Evolutionary conservation across 2,329 filamentous ascomycete genomes (phyloP), one percentile per base, ranked within the genome.

Genomic region (Venturia nashicola): DNA sequence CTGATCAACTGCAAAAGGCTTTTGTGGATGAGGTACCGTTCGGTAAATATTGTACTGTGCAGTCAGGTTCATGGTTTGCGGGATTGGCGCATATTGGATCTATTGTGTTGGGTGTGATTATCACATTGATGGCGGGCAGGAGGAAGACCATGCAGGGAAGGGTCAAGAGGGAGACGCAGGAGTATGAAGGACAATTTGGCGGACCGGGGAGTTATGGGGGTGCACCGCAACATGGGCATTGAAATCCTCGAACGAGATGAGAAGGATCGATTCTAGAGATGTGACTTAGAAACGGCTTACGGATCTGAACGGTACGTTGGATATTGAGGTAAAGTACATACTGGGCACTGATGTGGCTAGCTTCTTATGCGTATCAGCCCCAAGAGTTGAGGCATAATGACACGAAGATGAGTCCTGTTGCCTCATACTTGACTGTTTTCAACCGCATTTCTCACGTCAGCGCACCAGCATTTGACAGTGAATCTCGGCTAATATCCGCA

Each of bases 1-100:
- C 76, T 43, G 60, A 69, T 59, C 69, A 68, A 63, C 71, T 77
- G 18, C 76, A 77, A 68, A 68, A 69, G 55, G 71, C 72, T n/a
- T 73, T 78, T 65, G 66, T 66, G 44, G 65, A 68, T 5, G 70
- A 73, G 59, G 68, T 77, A 34, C 68, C 76, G 55, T 77, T 76
- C 64, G 64, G 71, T 9, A 64, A 55, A 55, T 75, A 71, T 66
- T 77, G 76, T 63, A 70, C 68, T 61, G 67, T 74, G 6, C 75
- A 76, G 71, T 72, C 69, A 61, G 66, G 68, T 46, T 72, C 71
- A 7, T 77, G 71, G 69, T 74, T 73, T 66, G 65, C 71, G 16
- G 74, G 75, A 5, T 57, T 76, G 12, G 71, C 68, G 40, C 74
- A 76, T 65, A 70, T 71, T 8, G 72, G 59, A 7, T 65, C 68